Base-by-base conservation (phyloP, 768 basidiomycete genomes). In the Melanogaster broomeanus region DNA sequence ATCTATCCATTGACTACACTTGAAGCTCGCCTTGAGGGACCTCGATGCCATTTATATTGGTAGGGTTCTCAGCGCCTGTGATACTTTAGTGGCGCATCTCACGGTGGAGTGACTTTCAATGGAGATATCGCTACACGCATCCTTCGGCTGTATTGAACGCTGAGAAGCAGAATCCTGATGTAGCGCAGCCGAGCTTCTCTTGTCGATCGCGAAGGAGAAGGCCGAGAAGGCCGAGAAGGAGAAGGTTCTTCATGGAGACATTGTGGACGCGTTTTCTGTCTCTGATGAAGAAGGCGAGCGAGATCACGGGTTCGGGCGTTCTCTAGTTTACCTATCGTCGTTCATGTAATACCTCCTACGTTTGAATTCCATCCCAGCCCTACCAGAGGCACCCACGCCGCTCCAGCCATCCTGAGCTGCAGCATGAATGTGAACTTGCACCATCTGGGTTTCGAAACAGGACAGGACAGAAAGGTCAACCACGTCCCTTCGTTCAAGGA, bases 231-330 rank as follows among this genome's bases (percentile, higher is more conserved):
- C n/a, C n/a, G n/a, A n/a, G n/a, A n/a, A n/a, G n/a, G n/a, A n/a
- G n/a, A n/a, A n/a, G 15, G 15, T 82, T 82, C 71, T 67, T 82
- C 49, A 81, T 81, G 79, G 81, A 81, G 67, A 78, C 77, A n/a
- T 67, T 77, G 59, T 77, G 79, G 77, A 77, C 78, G 50, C 65
- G 74, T 40, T 77, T 76, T 67, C 71, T 74, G 52, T n/a, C n/a
- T n/a, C n/a, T n/a, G n/a, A n/a, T n/a, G 72, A 49, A 53, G 25
- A 72, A 72, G 40, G 56, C 76, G 44, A 71, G 72, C 57, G 52
- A 63, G 25, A 53, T 74, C 44, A 67, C 72, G 9, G 72, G 73
- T 42, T 65, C 68, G 30, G 74, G 74, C n/a, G 51, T 48, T 15
- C 65, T 76, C 22, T n/a, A 76, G 76, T 5, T 61, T 70, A 11